Percentiles rank a stretch among this genome's conserved stretches.
Evolutionary conservation across 2,329 filamentous ascomycete genomes (phyloP).

Genomic region (Polychaeton citri): DNA sequence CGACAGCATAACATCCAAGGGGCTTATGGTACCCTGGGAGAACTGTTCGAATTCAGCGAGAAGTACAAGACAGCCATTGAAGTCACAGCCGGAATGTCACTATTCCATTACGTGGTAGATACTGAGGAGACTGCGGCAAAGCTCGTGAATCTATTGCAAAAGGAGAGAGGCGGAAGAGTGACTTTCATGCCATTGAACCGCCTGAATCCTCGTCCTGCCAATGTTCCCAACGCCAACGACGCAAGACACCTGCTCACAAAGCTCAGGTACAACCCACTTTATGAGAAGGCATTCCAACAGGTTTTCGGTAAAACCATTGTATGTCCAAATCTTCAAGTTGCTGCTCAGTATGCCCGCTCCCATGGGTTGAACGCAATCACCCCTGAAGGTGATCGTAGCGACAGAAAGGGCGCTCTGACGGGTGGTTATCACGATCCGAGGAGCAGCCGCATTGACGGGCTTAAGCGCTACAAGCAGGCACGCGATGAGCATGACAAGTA

Average conservation of each 20-base stretch:
- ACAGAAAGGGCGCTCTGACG: slow-evolving; percentile 89
- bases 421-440: slow-evolving; percentile 85
- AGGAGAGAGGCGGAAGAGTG: slow-evolving; percentile 68
- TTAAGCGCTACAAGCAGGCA: slow-evolving; percentile 61
- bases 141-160: slow-evolving; percentile 66
- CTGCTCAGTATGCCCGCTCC: slow-evolving; percentile 80
- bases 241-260: slow-evolving; percentile 79
- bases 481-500: slow-evolving; percentile 61
- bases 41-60: slow-evolving; percentile 78
- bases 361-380: slow-evolving; percentile 90
- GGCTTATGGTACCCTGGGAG: slow-evolving; percentile 83
- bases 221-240: slow-evolving; percentile 74
- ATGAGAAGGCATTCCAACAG: slow-evolving; percentile 78
- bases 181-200: slow-evolving; percentile 92
- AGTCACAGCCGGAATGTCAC: slow-evolving; percentile 77
- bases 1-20: slow-evolving; percentile 67
- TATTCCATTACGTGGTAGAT: slow-evolving; percentile 95
- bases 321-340: slow-evolving; percentile 77
- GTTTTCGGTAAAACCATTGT: slow-evolving; percentile 94
- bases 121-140: slow-evolving; percentile 75
- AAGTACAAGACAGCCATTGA: slow-evolving; percentile 81
- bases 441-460: slow-evolving; percentile 74
- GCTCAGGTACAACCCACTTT: slow-evolving; percentile 62
- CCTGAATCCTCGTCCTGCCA: slow-evolving; percentile 52
- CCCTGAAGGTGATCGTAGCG: slow-evolving; percentile 83